Conservation (phyloP, 345 rosid genomes). For the Laguncularia racemosa region DNA sequence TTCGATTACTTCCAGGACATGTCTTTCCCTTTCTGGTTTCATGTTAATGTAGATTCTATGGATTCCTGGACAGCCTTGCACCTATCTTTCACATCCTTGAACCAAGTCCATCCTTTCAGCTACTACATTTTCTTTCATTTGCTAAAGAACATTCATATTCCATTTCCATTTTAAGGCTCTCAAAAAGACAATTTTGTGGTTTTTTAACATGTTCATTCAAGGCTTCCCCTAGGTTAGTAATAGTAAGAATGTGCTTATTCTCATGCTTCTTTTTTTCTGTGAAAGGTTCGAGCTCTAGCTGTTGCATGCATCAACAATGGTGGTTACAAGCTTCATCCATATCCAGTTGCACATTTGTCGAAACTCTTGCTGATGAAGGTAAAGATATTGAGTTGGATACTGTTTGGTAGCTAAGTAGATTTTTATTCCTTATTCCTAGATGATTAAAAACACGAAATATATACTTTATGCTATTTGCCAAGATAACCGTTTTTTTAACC, state of each 20-base stretch:
- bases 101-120: no score
- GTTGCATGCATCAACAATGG: slow-evolving; percentile 58
- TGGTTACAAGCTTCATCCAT: slow-evolving; percentile 93
- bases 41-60: background rate
- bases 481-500: slow-evolving; percentile 1
- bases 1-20: background rate
- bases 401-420: background rate
- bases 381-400: slow-evolving; percentile 1
- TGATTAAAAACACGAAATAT: no score
- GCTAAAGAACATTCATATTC: no score
- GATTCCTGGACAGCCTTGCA: no score
- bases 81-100: background rate
- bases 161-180: no score
- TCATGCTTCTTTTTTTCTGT: background rate
- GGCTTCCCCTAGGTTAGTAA: no score
- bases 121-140: no score
- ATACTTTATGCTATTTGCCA: no score
- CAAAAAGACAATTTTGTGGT: no score
- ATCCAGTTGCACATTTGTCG: slow-evolving; percentile 54
- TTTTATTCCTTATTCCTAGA: no score
- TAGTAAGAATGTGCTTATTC: background rate
- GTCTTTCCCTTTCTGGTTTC: background rate
- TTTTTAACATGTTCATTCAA: no score
- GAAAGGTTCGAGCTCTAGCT: slow-evolving; percentile 55
- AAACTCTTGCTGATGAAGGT: slow-evolving; percentile 72